Percentiles rank a stretch among this genome's conserved stretches.
Evolutionary conservation across 106 monocot genomes (phyloP).

Genomic region (Hemerocallis citrina): DNA sequence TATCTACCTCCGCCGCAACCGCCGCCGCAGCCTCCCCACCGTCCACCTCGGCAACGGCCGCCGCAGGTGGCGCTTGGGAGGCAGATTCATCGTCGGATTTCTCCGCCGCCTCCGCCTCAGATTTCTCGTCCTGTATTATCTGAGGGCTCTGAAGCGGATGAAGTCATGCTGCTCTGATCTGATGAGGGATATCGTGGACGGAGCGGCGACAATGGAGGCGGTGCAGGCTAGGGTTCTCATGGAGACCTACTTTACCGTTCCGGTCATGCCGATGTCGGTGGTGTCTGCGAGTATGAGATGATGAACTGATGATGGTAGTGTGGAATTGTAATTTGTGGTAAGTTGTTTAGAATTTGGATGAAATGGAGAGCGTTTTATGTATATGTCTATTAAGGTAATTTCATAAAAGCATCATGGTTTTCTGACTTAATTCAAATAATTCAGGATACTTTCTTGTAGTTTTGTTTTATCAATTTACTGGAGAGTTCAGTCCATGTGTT

Average conservation of each 20-base stretch:
- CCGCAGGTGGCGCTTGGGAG: constrained; percentile 1
- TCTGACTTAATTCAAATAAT: too few species aligned
- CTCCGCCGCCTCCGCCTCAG: constrained; percentile 8
- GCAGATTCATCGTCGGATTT: neutral
- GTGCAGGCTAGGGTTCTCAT: constrained; percentile 5
- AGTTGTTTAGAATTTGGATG: too few species aligned
- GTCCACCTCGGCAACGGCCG: neutral
- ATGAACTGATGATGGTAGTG: too few species aligned
- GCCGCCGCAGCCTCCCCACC: neutral
- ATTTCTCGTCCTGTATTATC: neutral
- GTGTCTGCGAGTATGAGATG: too few species aligned
- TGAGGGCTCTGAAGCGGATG: neutral
- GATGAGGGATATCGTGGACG: constrained; percentile 8
- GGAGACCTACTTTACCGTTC: constrained; percentile 11
- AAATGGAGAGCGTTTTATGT: too few species aligned
- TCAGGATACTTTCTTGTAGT: too few species aligned
- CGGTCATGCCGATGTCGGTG: constrained; percentile 3
- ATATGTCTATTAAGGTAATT: too few species aligned
- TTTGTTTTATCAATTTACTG: too few species aligned
- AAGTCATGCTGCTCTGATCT: neutral
- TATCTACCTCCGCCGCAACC: neutral
- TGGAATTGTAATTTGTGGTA: too few species aligned
- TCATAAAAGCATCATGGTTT: too few species aligned
- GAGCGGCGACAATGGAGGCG: constrained; percentile 8
- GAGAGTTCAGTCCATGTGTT: too few species aligned